Evolutionary conservation across 306 rosid species (phyloP).

Genomic region (Lathyrus tuberosus): DNA sequence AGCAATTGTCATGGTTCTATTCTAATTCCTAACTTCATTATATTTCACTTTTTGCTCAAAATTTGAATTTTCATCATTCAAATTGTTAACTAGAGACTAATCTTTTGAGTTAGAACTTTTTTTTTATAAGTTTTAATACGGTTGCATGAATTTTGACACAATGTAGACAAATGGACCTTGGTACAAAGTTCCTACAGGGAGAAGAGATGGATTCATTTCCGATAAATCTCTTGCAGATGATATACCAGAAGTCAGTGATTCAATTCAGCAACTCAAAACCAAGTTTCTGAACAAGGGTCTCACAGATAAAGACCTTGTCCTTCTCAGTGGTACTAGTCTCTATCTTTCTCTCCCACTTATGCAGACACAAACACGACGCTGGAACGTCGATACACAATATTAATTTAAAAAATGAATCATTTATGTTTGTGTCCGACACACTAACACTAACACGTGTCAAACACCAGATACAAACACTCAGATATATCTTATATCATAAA

Average conservation of each 20-base stretch:
- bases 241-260: constrained; percentile 83
- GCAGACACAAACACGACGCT: not conserved
- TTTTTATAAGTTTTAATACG: not conserved
- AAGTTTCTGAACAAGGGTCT: constrained; percentile 71
- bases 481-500: not conserved
- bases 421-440: not conserved
- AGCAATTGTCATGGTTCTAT: constrained; percentile 65
- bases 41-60: not conserved
- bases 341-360: constrained; percentile 34
- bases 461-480: not conserved
- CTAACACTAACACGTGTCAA: not conserved
- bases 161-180: constrained; percentile 67
- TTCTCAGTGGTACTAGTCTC: constrained; percentile 64
- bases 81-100: not conserved
- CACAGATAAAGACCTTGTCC: constrained; percentile 74
- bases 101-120: not conserved
- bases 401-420: not conserved
- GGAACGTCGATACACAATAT: not conserved
- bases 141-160: not conserved
- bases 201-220: constrained; percentile 81
- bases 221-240: constrained; percentile 52
- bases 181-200: constrained; percentile 72
- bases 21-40: not conserved
- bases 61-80: not conserved
- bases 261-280: constrained; percentile 60